Base-by-base conservation (phyloP, 345 rosid species). In the Brassica nigra region DNA sequence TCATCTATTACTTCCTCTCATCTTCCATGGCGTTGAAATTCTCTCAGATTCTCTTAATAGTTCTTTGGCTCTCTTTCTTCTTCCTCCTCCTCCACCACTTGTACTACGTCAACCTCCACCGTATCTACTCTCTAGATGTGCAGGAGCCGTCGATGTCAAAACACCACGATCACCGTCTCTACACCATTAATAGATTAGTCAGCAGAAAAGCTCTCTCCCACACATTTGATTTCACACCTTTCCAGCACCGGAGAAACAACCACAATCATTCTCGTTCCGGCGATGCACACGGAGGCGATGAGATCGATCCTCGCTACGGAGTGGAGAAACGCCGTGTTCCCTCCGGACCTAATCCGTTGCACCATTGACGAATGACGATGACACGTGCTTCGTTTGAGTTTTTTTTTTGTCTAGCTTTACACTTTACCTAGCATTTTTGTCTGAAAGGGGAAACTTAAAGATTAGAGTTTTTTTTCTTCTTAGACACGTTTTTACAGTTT, bases 261-360 rank as follows among this genome's bases (percentile, higher is more conserved):
- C 58, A 2, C 44, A 71, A 18, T 78, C 76, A 31, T 70, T 54
- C 5, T 63, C 74, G 4, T 63, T 70, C 80, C 77, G 4, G 27
- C 10, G 44, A 69, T 33, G 23, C 63, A 68, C 42, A 66, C n/a
- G 82, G 59, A 11, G 84, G 55, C 44, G 82, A 66, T 47, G 81
- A 90, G 90, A 89, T 91, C 31, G 96, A 94, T 83, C 94, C 90
- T 1, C 94, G 90, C 52, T 94, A 94, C 5, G 92, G 94, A 11
- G 89, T 88, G 18, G 89, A 93, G 84, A 93, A 93, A 85, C 95
- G 97, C 30, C 94, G 87, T 14, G 98, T 93, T 63, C 98, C 97
- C 16, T 89, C 93, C 0, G 97, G 98, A 47, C 95, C 98, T 0
- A 94, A 94, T 84, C 97, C 98, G 14, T 85, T 94, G 80, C 98